phyloP scores from a whole-genome alignment of 2,329 filamentous ascomycete genomes.

The Cryphonectria naterciae region DNA sequence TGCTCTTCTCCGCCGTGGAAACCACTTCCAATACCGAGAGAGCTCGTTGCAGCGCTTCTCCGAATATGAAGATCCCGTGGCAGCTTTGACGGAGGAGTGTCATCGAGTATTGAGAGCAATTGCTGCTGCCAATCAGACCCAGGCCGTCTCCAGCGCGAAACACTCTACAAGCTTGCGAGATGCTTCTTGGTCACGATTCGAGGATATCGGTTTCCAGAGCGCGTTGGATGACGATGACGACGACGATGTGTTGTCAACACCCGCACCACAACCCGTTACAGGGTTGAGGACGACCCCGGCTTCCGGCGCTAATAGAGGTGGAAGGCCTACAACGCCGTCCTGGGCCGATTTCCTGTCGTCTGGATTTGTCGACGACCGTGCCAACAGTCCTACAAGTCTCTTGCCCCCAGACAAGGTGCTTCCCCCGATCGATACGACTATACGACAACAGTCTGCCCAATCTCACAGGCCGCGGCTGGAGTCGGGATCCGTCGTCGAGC shows the following conservation, averaged over 20 bases:
- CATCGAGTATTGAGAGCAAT: constrained; percentile 87
- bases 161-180: constrained; percentile 76
- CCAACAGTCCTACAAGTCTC: constrained; percentile 66
- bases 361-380: constrained; percentile 81
- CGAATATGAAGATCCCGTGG: constrained; percentile 85
- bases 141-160: constrained; percentile 67
- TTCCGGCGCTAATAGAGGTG: constrained; percentile 67
- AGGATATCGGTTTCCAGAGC: constrained; percentile 88
- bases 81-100: constrained; percentile 91
- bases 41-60: constrained; percentile 86
- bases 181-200: constrained; percentile 94
- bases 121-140: constrained; percentile 84
- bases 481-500: constrained; percentile 71
- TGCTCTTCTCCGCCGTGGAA: constrained; percentile 83
- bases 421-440: constrained; percentile 76
- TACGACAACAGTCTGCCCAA: constrained; percentile 81
- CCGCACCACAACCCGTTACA: constrained; percentile 40
- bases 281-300: constrained; percentile 68
- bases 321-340: constrained; percentile 89
- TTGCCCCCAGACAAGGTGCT: constrained; percentile 91
- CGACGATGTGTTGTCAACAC: constrained; percentile 54
- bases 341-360: constrained; percentile 98
- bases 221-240: constrained; percentile 72
- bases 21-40: constrained; percentile 93
- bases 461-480: constrained; percentile 78